Evolutionary conservation across 2,329 filamentous ascomycete species (phyloP), one percentile per base, ranked within the genome.

Genomic region (Neurospora crassa): DNA sequence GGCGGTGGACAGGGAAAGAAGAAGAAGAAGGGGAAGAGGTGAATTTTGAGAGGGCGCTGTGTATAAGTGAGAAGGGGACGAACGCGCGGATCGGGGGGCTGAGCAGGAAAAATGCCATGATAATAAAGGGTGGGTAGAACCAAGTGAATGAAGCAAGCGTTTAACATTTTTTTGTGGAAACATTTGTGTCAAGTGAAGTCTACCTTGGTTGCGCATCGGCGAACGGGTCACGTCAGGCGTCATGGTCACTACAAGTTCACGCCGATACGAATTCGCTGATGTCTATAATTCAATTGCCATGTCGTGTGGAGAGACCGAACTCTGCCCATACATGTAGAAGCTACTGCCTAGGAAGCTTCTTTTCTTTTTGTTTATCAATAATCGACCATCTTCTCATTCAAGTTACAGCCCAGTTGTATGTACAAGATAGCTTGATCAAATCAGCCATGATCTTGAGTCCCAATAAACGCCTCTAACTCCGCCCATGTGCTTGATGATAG

Each of bases 21-120:
- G 82, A 91, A 90, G 82, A 91, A 90, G 82, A 91, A 90, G 82
- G 89, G 89, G 67, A 91, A 90, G 84, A 88, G 89, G 84, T 92
- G 82, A 85, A 70, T 42, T 63, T 8, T 53, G 11, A 14, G 53
- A 68, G 37, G 41, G n/a, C 6, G 34, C 63, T 68, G 16, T 43
- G 12, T 29, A 5, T 29, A 5, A 10, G 29, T 67, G 45, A 68
- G 37, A 7, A 29, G n/a, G 37, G 24, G 47, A 37, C 14, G 18
- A 29, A 10, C 20, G 43, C 10, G n/a, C 11, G 43, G 40, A 18
- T 40, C 10, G 37, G 37, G 0, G 37, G 8, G 37, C 11, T 11
- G 8, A 40, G 10, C 34, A n/a, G 34, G 37, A 40, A 5, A 7
- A 24, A 12, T 42, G 24, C 42, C 37, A n/a, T 29, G 12, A 71